Conservation (phyloP, 768 basidiomycete genomes). For the Lentinula raphanica region DNA sequence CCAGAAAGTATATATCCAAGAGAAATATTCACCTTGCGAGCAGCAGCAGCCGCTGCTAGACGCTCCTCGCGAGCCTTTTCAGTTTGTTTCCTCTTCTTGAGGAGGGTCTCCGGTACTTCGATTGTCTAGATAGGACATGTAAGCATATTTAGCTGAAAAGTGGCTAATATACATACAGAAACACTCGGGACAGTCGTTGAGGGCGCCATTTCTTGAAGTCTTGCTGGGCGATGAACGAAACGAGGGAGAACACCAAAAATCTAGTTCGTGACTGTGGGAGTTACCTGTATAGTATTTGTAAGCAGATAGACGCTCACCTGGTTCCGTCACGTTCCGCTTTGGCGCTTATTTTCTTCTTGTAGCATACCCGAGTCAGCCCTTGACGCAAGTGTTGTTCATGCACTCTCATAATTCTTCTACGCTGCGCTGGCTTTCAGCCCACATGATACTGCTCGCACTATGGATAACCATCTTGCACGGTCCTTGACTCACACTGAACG, state of each 20-base stretch:
- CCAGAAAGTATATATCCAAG: conserved; percentile 16
- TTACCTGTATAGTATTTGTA: neutral
- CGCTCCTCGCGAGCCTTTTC: conserved; percentile 96
- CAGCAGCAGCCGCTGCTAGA: conserved; percentile 73
- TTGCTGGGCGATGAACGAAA: conserved; percentile 28
- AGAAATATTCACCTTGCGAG: conserved; percentile 68
- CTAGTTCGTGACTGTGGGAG: neutral
- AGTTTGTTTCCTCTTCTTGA: conserved; percentile 98
- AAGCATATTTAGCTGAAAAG: conserved; percentile 20
- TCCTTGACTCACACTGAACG: too few species aligned
- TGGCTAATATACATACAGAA: conserved; percentile 38
- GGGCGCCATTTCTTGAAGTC: conserved; percentile 44
- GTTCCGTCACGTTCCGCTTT: neutral
- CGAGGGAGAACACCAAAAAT: neutral
- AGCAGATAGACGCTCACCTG: neutral
- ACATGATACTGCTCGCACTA: too few species aligned
- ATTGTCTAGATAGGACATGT: conserved; percentile 53
- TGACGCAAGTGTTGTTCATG: neutral
- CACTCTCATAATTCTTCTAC: too few species aligned
- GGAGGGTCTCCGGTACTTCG: conserved; percentile 98
- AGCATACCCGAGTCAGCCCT: neutral
- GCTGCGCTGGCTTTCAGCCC: too few species aligned
- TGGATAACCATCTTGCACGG: too few species aligned
- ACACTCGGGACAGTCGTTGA: conserved; percentile 56
- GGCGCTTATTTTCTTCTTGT: neutral